A percentile compares a stretch with the other conserved stretches of the same genome.
phyloP scores from a whole-genome alignment of 257 asterid species.

The Solanum dulcamara region DNA sequence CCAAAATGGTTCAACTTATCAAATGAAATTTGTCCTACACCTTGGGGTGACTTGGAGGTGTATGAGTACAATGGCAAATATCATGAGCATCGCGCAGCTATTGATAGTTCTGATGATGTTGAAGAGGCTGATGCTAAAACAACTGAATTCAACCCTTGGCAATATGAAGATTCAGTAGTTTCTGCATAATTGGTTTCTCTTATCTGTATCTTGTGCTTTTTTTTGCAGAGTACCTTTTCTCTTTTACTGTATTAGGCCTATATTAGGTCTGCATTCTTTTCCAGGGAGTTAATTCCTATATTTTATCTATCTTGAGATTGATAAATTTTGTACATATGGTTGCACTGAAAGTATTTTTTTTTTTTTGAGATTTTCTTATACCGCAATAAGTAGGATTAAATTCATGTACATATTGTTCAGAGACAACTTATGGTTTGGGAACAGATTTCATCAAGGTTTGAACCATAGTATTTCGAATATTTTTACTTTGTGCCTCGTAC shows the following conservation, averaged over 20 bases:
- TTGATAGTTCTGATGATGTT: constrained; percentile 37
- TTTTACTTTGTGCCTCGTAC: too few relatives aligned
- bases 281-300: not conserved
- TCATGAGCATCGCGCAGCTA: constrained; percentile 45
- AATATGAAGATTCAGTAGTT: constrained; percentile 33
- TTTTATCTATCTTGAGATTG: not conserved
- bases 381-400: not conserved
- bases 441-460: not conserved
- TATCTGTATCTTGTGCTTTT: not conserved
- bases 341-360: not conserved
- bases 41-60: constrained; percentile 94
- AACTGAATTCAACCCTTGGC: constrained; percentile 86
- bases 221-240: not conserved
- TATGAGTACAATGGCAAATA: constrained; percentile 66
- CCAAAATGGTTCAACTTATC: constrained; percentile 87
- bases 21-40: constrained; percentile 64
- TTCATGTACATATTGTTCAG: too few relatives aligned
- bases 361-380: not conserved
- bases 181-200: not conserved
- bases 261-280: constrained; percentile 2
- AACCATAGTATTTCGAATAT: too few relatives aligned
- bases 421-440: too few relatives aligned
- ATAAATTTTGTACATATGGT: not conserved
- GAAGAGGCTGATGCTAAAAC: constrained; percentile 22
- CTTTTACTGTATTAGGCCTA: not conserved